phyloP scores from a whole-genome alignment of 345 rosid genomes.

The Triadica sebifera region DNA sequence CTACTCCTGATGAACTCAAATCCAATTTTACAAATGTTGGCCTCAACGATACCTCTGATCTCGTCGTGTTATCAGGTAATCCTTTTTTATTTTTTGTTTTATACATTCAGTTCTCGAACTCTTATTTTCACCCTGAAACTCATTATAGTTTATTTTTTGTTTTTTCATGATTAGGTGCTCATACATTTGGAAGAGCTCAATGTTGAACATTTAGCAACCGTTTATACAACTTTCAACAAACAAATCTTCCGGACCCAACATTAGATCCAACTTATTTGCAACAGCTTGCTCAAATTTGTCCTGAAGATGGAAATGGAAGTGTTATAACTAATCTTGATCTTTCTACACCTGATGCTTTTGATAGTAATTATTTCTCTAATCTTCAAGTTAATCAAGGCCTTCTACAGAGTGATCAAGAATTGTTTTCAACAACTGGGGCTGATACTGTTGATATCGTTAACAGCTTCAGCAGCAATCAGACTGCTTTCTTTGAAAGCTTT shows the following conservation, averaged over 20 bases:
- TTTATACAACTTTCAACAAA: conserved; percentile 45
- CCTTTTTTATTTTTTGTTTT: no score
- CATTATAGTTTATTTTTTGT: no score
- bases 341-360: conserved; percentile 50
- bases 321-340: conserved; percentile 43
- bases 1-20: conserved; percentile 7
- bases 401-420: conserved; percentile 57
- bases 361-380: conserved; percentile 50
- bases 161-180: conserved; percentile 47
- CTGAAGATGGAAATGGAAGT: conserved; percentile 39
- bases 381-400: conserved; percentile 44
- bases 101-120: no score
- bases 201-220: conserved; percentile 37
- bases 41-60: conserved; percentile 25
- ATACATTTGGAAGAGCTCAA: conserved; percentile 60
- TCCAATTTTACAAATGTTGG: conserved; percentile 14
- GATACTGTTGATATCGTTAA: conserved; percentile 41
- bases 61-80: conserved; percentile 31
- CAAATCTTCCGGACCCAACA: conserved; percentile 48
- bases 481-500: conserved; percentile 55
- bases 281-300: conserved; percentile 46
- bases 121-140: no score
- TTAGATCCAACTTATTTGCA: conserved; percentile 41
- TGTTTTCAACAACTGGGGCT: conserved; percentile 50
- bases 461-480: conserved; percentile 38